Base-by-base conservation (phyloP, 1,284 basidiomycete species). In the Boletus sp. region DNA sequence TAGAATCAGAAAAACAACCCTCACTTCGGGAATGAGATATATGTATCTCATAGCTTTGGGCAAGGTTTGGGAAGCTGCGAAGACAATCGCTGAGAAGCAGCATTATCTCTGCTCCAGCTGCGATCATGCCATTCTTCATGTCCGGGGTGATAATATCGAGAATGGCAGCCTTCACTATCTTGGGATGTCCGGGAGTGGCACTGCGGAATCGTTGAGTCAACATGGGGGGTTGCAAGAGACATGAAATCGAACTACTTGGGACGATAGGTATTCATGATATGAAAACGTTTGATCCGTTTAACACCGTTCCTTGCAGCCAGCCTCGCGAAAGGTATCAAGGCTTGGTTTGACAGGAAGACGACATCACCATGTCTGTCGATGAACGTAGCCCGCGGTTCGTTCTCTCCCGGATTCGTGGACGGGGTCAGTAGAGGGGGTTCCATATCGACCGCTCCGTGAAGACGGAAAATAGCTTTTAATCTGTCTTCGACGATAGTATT, bases 361-460 rank as follows among this genome's bases (percentile, higher is more conserved):
- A 93, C 72, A 54, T 92, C 88, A 2, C 91, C 91, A 45, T 86
- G 84, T 46, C 81, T 73, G 68, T 94, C 90, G n/a, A 94, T 76
- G 57, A 93, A 84, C 2, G 81, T 72, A 0, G 86, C 86, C 22
- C 82, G 78, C 5, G 75, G 78, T 20, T 64, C 54, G 14, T 58
- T 64, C 36, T 69, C 65, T 37, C 58, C 65, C 0, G 57, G 50
- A 35, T 54, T 49, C 13, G 50, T 55, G 2, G 48, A 66, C 10
- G 93, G 94, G 58, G 93, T 80, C 5, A 97, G 72, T 13, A 95
- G 69, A 0, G 92, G 88, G 0, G 92, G 84, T 54, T 91, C 85
- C 64, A 86, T 81, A 56, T 94, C 84, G 2, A 96, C 82, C 0
- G 94, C 93, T 6, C 94, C 94, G 58, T 94, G 94, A 2, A 94